These are phyloP conservation scores for Phytophthora vignae DNA, from an alignment of 352 stramenopile species.

Conservation along the genomic window DNA sequence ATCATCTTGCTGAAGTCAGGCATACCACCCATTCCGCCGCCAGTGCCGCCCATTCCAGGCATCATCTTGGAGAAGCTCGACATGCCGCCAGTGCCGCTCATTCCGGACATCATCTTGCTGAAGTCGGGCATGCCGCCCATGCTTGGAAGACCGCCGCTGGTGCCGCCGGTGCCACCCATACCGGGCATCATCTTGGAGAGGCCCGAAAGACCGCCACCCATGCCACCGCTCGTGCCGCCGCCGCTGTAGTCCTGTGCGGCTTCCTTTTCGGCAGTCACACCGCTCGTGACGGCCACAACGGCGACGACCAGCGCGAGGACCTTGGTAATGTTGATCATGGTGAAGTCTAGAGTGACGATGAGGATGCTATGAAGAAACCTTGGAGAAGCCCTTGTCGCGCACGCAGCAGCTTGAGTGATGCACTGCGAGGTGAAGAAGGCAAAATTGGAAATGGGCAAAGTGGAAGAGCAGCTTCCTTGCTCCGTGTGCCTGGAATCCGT, in stretches of 20 bases:
- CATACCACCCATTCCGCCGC: conserved; percentile 1
- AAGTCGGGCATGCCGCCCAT: no score
- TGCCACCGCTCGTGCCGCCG: neutral
- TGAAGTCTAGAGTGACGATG: neutral
- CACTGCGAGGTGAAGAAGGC: neutral
- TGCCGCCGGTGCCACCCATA: no score
- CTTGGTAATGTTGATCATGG: neutral
- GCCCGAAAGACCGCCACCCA: conserved; percentile 1
- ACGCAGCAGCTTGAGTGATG: neutral
- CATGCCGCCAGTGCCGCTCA: neutral
- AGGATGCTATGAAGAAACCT: neutral
- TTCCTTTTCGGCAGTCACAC: conserved; percentile 1
- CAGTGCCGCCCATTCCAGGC: neutral
- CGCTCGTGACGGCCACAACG: neutral
- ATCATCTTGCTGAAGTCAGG: conserved; percentile 5
- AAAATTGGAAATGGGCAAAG: neutral
- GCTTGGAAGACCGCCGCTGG: no score
- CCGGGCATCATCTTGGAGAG: no score
- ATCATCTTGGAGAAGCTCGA: no score
- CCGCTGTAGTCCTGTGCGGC: neutral
- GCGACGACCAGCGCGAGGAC: neutral
- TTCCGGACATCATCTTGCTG: conserved; percentile 7
- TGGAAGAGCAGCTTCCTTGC: neutral
- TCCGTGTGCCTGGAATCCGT: neutral
- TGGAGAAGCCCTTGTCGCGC: neutral